phyloP scores from a whole-genome alignment of 352 stramenopile genomes.

The Globisporangium apiculatum region DNA sequence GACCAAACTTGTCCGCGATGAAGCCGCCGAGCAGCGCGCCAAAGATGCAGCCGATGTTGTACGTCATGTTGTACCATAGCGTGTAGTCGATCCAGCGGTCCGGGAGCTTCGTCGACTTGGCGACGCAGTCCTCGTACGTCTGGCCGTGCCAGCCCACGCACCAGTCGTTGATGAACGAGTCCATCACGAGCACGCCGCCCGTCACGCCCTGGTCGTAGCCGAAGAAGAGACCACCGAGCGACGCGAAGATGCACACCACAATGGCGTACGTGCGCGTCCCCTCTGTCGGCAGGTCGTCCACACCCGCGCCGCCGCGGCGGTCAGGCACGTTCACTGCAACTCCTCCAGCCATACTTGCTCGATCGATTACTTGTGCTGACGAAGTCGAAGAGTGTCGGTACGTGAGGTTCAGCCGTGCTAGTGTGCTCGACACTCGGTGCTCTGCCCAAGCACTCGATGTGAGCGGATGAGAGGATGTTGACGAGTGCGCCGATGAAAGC shows the following conservation, averaged over 20 bases:
- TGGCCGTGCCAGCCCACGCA: constrained; percentile 14
- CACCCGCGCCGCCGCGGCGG: no score
- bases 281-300: no score
- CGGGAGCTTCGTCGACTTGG: constrained; percentile 5
- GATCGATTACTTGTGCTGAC: no score
- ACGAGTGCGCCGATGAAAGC: no score
- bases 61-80: constrained; percentile 35
- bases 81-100: constrained; percentile 22
- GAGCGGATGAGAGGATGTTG: no score
- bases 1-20: constrained; percentile 15
- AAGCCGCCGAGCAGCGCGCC: constrained; percentile 6
- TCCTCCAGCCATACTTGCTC: no score
- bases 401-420: no score
- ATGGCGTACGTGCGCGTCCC: constrained; percentile 20
- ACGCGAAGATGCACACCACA: constrained; percentile 17
- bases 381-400: no score
- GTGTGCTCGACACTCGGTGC: no score
- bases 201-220: constrained; percentile 9
- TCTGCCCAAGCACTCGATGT: no score
- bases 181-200: constrained; percentile 15
- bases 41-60: constrained; percentile 18
- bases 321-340: no score
- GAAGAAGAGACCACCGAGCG: constrained; percentile 6
- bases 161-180: constrained; percentile 18
- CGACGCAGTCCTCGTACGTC: constrained; percentile 3